phyloP scores from a whole-genome alignment of 192 early-diverging fungal species.

The Funneliformis mosseae region DNA sequence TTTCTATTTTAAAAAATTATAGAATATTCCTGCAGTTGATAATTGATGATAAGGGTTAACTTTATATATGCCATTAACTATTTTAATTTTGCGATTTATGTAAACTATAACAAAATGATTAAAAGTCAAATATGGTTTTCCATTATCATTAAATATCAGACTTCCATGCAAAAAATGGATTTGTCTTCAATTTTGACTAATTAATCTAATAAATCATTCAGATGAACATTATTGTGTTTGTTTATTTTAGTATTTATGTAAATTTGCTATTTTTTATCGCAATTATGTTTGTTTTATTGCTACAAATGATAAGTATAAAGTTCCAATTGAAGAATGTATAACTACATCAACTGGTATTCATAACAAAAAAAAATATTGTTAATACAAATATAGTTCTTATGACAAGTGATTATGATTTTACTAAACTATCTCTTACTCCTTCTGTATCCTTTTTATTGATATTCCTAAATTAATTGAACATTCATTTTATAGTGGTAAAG shows the following conservation, averaged over 20 bases:
- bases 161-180: not conserved
- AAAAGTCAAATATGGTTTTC: not conserved
- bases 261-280: no score
- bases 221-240: not conserved
- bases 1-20: no score
- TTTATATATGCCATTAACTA: not conserved
- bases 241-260: no score
- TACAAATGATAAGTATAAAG: not conserved
- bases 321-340: not conserved
- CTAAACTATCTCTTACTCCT: not conserved
- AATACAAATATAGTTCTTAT: not conserved
- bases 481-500: not conserved
- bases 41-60: no score
- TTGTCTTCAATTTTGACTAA: not conserved
- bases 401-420: not conserved
- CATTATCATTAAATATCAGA: not conserved
- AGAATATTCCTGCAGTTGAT: not conserved
- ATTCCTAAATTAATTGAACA: not conserved
- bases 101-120: not conserved
- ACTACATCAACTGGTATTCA: not conserved
- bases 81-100: not conserved
- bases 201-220: not conserved
- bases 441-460: not conserved
- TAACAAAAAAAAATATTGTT: not conserved
- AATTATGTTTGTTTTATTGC: not conserved